phyloP scores from a whole-genome alignment of 805 yeast species.

The Pichia cephalocereana region DNA sequence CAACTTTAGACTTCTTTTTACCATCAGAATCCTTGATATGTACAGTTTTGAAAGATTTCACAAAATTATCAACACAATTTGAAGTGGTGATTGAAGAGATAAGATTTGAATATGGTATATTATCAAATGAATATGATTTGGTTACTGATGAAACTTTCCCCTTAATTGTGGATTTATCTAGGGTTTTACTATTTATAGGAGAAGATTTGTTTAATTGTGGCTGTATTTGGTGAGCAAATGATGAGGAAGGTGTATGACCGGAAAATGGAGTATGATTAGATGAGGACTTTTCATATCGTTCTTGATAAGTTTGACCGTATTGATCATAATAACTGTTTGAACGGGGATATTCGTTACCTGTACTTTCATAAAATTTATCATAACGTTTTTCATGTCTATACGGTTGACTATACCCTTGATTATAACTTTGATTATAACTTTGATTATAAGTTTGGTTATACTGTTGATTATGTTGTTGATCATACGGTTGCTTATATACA shows the following conservation, averaged over 20 bases:
- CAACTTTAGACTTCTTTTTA: not conserved
- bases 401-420: no score
- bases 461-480: not conserved
- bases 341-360: no score
- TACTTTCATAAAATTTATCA: no score
- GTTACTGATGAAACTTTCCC: not conserved
- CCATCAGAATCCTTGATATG: not conserved
- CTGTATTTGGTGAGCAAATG: no score
- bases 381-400: no score
- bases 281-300: not conserved
- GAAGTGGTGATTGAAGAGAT: not conserved
- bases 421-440: not conserved
- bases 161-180: no score
- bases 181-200: no score
- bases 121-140: not conserved
- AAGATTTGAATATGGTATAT: not conserved
- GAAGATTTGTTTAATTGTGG: no score
- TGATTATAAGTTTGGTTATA: not conserved
- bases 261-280: not conserved
- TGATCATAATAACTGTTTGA: not conserved
- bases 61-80: not conserved
- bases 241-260: no score
- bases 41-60: conserved; percentile 2
- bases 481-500: not conserved
- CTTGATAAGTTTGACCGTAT: not conserved